Conservation (phyloP, 1,284 basidiomycete genomes). For the Dichomitus squalens region DNA sequence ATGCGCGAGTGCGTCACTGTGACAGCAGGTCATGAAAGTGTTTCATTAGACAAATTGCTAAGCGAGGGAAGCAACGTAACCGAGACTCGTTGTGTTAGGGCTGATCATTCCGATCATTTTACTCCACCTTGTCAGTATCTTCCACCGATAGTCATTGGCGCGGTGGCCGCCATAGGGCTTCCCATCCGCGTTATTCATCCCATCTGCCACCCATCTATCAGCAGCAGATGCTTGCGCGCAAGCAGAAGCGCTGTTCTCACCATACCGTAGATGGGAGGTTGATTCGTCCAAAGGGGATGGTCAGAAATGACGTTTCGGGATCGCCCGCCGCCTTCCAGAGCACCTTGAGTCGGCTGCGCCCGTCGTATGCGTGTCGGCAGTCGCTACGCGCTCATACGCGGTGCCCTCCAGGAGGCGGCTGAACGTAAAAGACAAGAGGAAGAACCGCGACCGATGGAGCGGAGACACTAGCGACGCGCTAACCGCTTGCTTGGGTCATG, state of each 20-base stretch:
- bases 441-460: neutral
- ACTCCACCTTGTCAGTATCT: slow-evolving; percentile 9
- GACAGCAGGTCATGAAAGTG: slow-evolving; percentile 8
- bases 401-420: neutral
- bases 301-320: too few relatives aligned
- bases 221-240: too few relatives aligned
- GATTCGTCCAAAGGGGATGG: too few relatives aligned
- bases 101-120: slow-evolving; percentile 12
- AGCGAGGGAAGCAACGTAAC: slow-evolving; percentile 15
- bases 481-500: neutral
- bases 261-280: too few relatives aligned
- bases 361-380: neutral
- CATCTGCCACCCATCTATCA: too few relatives aligned
- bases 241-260: too few relatives aligned
- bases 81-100: slow-evolving; percentile 3
- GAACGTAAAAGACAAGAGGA: neutral
- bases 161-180: too few relatives aligned
- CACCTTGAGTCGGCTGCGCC: neutral
- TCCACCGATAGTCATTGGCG: neutral
- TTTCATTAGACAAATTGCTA: slow-evolving; percentile 17
- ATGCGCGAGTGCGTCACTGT: neutral
- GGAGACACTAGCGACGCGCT: neutral
- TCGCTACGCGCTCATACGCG: neutral
- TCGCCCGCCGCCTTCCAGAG: too few relatives aligned
- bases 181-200: too few relatives aligned